phyloP scores from a whole-genome alignment of 2,329 filamentous ascomycete genomes.

The Calonectria leucothoes region DNA sequence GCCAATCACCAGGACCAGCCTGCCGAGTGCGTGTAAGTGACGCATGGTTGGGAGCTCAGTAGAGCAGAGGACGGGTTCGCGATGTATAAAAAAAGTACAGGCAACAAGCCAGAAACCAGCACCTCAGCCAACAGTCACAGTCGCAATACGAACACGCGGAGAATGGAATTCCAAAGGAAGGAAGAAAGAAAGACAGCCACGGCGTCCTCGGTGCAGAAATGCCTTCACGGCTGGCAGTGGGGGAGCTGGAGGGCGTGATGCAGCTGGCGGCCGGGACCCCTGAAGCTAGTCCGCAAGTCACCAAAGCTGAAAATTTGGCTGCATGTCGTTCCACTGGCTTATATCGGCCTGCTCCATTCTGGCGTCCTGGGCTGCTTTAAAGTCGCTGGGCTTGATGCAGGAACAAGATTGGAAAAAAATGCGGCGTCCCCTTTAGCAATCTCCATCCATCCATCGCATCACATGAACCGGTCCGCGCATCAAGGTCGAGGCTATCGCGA shows the following conservation, averaged over 20 bases:
- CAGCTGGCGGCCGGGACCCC: slow-evolving; percentile 33
- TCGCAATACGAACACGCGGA: slow-evolving; percentile 14
- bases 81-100: background rate
- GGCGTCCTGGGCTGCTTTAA: background rate
- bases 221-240: slow-evolving; percentile 24
- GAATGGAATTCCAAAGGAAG: background rate
- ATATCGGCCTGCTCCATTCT: background rate
- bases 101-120: background rate
- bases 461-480: background rate
- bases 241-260: slow-evolving; percentile 31
- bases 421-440: background rate
- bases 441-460: background rate
- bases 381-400: background rate
- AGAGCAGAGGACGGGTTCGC: background rate
- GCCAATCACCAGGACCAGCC: slow-evolving; percentile 11
- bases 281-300: slow-evolving; percentile 39
- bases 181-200: slow-evolving; percentile 16
- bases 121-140: slow-evolving; percentile 16
- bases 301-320: slow-evolving; percentile 31
- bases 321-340: slow-evolving; percentile 8
- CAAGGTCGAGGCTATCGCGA: background rate
- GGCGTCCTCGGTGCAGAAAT: slow-evolving; percentile 14
- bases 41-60: slow-evolving; percentile 25
- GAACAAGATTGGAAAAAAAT: background rate
- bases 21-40: slow-evolving; percentile 33